These are phyloP conservation scores for Phytopythium kandeliae DNA, from an alignment of 352 stramenopile genomes.

Conservation along the genomic window DNA sequence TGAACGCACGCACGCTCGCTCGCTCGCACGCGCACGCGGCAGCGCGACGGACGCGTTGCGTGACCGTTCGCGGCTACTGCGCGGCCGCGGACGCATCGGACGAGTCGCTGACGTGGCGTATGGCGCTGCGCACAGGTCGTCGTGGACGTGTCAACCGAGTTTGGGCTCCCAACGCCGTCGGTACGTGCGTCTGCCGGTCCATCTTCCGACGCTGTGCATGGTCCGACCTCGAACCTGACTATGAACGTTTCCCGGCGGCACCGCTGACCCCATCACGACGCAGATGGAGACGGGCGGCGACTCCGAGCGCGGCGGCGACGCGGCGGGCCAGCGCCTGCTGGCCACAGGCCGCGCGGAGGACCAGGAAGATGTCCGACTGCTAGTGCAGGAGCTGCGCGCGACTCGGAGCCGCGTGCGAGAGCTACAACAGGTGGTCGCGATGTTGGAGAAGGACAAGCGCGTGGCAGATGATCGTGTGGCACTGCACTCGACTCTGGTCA, in stretches of 20 bases:
- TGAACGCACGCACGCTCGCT: background rate
- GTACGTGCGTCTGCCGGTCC: slow-evolving; percentile 8
- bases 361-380: slow-evolving; percentile 10
- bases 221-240: background rate
- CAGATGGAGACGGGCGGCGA: slow-evolving; percentile 1
- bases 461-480: slow-evolving; percentile 40
- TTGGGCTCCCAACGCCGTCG: slow-evolving; percentile 8
- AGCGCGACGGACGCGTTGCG: too few species aligned
- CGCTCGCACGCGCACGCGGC: too few species aligned
- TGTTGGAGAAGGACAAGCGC: slow-evolving; percentile 51
- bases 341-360: background rate
- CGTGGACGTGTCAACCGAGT: slow-evolving; percentile 14
- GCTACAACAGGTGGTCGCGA: slow-evolving; percentile 37
- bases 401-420: slow-evolving; percentile 15
- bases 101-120: background rate
- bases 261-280: slow-evolving; percentile 1
- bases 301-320: background rate
- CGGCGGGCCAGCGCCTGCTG: background rate
- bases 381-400: slow-evolving; percentile 13
- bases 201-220: background rate
- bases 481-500: slow-evolving; percentile 46
- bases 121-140: slow-evolving; percentile 12
- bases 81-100: background rate
- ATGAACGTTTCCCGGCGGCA: background rate
- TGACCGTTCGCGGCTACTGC: background rate